phyloP scores from a whole-genome alignment of 805 yeast genomes.

The Candida golubevii region DNA sequence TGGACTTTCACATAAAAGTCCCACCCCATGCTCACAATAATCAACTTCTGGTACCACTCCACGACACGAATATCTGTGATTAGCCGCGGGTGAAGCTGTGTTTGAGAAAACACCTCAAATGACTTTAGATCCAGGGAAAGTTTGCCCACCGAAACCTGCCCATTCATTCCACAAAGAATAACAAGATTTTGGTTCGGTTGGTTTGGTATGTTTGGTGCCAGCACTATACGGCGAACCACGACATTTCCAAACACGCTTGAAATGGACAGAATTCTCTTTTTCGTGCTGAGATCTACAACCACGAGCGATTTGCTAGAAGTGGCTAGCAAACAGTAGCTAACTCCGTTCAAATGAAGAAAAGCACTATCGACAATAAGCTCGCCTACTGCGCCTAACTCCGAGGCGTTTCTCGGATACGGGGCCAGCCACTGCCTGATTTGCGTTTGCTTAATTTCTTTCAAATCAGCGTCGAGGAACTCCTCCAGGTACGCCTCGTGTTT shows the following conservation, averaged over 20 bases:
- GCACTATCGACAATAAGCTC: slow-evolving; percentile 24
- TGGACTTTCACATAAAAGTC: slow-evolving; percentile 45
- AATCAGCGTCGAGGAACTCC: slow-evolving; percentile 3
- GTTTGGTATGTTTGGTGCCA: neutral
- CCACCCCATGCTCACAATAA: slow-evolving; percentile 56
- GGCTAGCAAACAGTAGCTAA: slow-evolving; percentile 13
- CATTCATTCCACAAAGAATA: slow-evolving; percentile 52
- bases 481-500: slow-evolving; percentile 5
- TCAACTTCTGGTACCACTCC: slow-evolving; percentile 20
- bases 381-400: slow-evolving; percentile 10
- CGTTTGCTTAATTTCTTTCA: slow-evolving; percentile 7
- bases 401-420: slow-evolving; percentile 26
- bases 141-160: slow-evolving; percentile 29
- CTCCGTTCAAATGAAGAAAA: neutral
- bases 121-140: slow-evolving; percentile 1
- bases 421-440: slow-evolving; percentile 27
- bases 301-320: slow-evolving; percentile 19
- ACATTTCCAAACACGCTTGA: slow-evolving; percentile 18
- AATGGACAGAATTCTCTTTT: slow-evolving; percentile 12
- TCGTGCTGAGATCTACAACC: slow-evolving; percentile 15
- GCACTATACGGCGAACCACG: slow-evolving; percentile 36
- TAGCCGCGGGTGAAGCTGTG: slow-evolving; percentile 32
- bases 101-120: slow-evolving; percentile 9
- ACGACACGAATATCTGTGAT: slow-evolving; percentile 34
- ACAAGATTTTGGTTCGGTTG: slow-evolving; percentile 17